phyloP scores from a whole-genome alignment of 2,329 filamentous ascomycete genomes.

The Hymenotorrendiella dingleyae region DNA sequence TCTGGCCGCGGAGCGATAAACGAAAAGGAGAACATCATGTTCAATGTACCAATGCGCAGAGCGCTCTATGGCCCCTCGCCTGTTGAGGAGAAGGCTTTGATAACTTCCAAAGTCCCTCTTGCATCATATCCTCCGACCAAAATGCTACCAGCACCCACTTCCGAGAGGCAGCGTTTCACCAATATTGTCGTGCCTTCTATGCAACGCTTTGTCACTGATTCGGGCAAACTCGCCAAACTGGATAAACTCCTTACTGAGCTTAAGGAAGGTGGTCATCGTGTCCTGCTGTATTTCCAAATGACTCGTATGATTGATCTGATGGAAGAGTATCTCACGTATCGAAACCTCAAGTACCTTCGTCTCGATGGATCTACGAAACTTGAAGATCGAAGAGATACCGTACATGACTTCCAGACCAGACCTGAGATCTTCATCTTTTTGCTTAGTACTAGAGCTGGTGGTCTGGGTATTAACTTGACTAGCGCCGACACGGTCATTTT shows the following conservation, averaged over 20 bases:
- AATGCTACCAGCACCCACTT: constrained; percentile 72
- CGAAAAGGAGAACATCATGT: constrained; percentile 70
- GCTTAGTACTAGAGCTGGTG: constrained; percentile 90
- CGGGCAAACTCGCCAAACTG: constrained; percentile 88
- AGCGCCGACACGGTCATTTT: constrained; percentile 98
- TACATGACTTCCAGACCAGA: constrained; percentile 90
- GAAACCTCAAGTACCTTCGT: constrained; percentile 97
- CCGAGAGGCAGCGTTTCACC: constrained; percentile 77
- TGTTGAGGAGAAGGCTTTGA: constrained; percentile 64
- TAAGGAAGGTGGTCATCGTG: constrained; percentile 88
- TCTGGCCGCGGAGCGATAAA: constrained; percentile 56
- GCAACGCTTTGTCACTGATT: constrained; percentile 95
- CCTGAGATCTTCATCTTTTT: constrained; percentile 97
- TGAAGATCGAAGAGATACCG: constrained; percentile 92
- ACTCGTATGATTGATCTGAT: constrained; percentile 99
- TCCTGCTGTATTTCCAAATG: constrained; percentile 99
- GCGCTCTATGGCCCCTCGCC: constrained; percentile 62
- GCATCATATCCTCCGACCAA: constrained; percentile 55
- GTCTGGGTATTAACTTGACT: constrained; percentile 95
- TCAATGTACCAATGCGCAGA: constrained; percentile 71
- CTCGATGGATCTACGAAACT: constrained; percentile 95
- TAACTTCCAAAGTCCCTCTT: constrained; percentile 66
- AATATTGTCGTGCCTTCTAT: constrained; percentile 93
- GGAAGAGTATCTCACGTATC: constrained; percentile 97
- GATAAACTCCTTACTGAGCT: constrained; percentile 82